Evolutionary conservation across 495 filamentous ascomycete genomes (phyloP), one percentile per base, ranked within the genome.

Genomic region (Annulohypoxylon nitens): DNA sequence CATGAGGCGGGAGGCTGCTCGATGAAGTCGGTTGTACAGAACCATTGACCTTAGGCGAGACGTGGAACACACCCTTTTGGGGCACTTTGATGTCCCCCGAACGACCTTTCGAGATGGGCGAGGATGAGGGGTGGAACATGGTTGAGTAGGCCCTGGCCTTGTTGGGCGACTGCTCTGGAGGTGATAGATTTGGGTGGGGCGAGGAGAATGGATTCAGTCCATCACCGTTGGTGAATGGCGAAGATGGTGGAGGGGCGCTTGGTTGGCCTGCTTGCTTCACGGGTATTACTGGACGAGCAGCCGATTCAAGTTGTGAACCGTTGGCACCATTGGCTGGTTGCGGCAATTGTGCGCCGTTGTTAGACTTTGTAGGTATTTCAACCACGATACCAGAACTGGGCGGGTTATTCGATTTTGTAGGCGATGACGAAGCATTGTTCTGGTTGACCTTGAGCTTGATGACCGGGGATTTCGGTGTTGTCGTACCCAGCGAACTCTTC

Each of bases 391-490:
- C 34, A 14, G 66, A 43, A 51, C 39, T 12, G 36, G 64, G 58
- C 34, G 72, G 60, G 43, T 65, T 50, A n/a, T 66, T 67, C 16
- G 62, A 67, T 45, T 75, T 70, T 37, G 51, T 45, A 4, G 45
- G 47, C 68, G 66, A 10, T n/a, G 79, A 77, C 14, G 90, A 89
- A 39, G 85, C 82, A 33, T 85, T 87, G 37, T 89, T 80, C 10
- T 86, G 84, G 67, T 91, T 92, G 54, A 96, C 81, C 61, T 93
- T 92, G 61, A 97, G 84, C 79, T 95, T 97, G 76, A 87, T 88
- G 59, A 77, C 55, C 82, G 92, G 76, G 6, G 78, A 81, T 33
- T 79, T 82, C 14, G 79, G 78, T 54, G 84, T 82, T 39, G 75
- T 73, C 72, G 84, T 78, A 11, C 67, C 75, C 62, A 86, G 88